Evolutionary conservation across 345 rosid genomes (phyloP).

Genomic region (Iberis pinnata): DNA sequence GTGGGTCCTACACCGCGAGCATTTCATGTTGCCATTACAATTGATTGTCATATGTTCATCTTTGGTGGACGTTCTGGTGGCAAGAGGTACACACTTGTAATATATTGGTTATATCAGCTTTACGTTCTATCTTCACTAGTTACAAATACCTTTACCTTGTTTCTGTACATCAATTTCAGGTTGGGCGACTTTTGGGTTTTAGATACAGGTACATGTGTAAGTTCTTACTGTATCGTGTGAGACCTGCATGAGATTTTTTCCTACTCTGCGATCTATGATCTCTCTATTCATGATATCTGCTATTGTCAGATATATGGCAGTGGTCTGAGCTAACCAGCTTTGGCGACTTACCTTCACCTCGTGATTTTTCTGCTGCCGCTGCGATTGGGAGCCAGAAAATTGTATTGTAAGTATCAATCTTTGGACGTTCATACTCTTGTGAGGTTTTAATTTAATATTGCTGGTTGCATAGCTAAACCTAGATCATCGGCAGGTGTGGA

Average conservation of each 20-base stretch:
- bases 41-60: constrained; percentile 92
- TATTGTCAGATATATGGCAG: constrained; percentile 89
- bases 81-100: constrained; percentile 46
- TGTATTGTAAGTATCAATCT: constrained; percentile 54
- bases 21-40: constrained; percentile 84
- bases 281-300: constrained; percentile 5
- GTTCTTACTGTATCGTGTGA: too few species aligned
- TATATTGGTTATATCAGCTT: not conserved
- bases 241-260: not conserved
- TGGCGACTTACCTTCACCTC: constrained; percentile 86
- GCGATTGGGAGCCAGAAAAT: constrained; percentile 78
- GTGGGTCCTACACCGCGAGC: constrained; percentile 83
- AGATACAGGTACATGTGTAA: constrained; percentile 59
- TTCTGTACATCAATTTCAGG: constrained; percentile 42
- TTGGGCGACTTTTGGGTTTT: constrained; percentile 96
- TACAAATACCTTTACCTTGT: not conserved
- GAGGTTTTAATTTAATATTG: not conserved
- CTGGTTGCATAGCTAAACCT: constrained; percentile 8
- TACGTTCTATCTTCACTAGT: not conserved
- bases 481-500: constrained; percentile 61
- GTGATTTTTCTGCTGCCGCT: constrained; percentile 89
- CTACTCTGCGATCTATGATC: not conserved
- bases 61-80: constrained; percentile 86
- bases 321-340: constrained; percentile 94
- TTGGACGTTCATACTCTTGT: constrained; percentile 6